Conservation (phyloP, 805 yeast genomes). For the Kazachstania taianensis region DNA sequence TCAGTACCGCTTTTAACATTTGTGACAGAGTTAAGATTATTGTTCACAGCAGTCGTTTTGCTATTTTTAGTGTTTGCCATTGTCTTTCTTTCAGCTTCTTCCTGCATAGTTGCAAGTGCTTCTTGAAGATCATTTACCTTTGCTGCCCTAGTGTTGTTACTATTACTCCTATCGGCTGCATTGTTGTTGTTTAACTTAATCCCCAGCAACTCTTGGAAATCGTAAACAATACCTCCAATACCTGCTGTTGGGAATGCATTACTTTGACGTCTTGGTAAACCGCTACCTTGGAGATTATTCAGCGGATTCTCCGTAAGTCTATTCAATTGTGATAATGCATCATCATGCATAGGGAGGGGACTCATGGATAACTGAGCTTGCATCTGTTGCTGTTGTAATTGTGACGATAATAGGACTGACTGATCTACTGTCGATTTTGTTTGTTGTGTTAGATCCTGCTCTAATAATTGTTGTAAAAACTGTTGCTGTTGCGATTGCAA, state of each 20-base stretch:
- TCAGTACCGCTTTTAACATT: background rate
- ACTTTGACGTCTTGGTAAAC: constrained; percentile 1
- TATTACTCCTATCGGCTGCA: too few species aligned
- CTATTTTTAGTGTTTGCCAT: background rate
- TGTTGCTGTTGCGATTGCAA: constrained; percentile 20
- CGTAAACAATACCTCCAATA: constrained; percentile 26
- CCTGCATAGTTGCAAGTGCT: constrained; percentile 25
- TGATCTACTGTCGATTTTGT: constrained; percentile 6
- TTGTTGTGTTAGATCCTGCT: constrained; percentile 8
- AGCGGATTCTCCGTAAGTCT: constrained; percentile 9
- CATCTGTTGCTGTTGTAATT: constrained; percentile 10
- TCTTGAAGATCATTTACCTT: constrained; percentile 23
- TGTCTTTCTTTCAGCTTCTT: constrained; percentile 12
- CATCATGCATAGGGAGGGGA: constrained; percentile 7
- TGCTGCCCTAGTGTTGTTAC: constrained; percentile 12
- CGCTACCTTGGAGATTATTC: background rate
- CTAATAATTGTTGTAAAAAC: constrained; percentile 9
- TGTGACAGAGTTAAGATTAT: background rate
- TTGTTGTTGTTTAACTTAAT: constrained; percentile 15
- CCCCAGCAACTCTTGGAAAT: constrained; percentile 24
- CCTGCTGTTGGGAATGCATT: constrained; percentile 21
- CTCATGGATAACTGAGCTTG: constrained; percentile 4
- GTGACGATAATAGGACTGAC: constrained; percentile 10
- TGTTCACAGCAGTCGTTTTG: too few species aligned
- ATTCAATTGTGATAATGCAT: constrained; percentile 10